phyloP scores from a whole-genome alignment of 78 protist genomes.

The Speleostelium caveatum region DNA sequence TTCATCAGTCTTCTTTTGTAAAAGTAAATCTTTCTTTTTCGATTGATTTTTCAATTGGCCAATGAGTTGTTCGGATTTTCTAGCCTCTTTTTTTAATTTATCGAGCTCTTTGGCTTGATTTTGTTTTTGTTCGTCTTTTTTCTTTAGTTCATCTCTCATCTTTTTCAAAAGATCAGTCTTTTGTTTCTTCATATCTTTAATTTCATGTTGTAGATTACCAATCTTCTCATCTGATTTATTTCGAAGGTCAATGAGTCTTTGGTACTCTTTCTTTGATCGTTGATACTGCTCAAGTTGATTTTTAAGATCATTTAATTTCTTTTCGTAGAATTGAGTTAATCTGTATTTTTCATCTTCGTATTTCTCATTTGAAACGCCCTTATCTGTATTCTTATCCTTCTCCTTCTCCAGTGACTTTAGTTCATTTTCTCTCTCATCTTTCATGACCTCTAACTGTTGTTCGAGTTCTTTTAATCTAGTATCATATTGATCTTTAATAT shows the following conservation, averaged over 20 bases:
- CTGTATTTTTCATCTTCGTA: conserved; percentile 55
- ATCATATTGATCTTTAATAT: conserved; percentile 67
- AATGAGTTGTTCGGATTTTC: conserved; percentile 44
- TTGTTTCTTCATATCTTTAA: conserved; percentile 53
- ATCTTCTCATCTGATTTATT: conserved; percentile 67
- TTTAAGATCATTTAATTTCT: conserved; percentile 46
- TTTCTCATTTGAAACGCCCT: not conserved
- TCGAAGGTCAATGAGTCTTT: conserved; percentile 42
- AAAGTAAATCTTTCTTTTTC: conserved; percentile 53
- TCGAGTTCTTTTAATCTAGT: conserved; percentile 41
- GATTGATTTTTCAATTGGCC: conserved; percentile 68
- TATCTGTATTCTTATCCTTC: not conserved
- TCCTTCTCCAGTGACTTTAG: conserved; percentile 43
- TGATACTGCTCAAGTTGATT: conserved; percentile 45
- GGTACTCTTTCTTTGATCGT: conserved; percentile 49
- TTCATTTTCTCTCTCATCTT: conserved; percentile 34
- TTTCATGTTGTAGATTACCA: conserved; percentile 22
- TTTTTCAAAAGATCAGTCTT: conserved; percentile 41
- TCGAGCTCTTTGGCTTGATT: conserved; percentile 46
- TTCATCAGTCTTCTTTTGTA: conserved; percentile 71
- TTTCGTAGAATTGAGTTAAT: conserved; percentile 35
- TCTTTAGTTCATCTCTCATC: conserved; percentile 73
- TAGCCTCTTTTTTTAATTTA: conserved; percentile 42
- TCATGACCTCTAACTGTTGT: conserved; percentile 12
- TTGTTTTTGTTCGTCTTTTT: conserved; percentile 59